phyloP scores from a whole-genome alignment of 257 asterid species.

The Ilex aquifolium region DNA sequence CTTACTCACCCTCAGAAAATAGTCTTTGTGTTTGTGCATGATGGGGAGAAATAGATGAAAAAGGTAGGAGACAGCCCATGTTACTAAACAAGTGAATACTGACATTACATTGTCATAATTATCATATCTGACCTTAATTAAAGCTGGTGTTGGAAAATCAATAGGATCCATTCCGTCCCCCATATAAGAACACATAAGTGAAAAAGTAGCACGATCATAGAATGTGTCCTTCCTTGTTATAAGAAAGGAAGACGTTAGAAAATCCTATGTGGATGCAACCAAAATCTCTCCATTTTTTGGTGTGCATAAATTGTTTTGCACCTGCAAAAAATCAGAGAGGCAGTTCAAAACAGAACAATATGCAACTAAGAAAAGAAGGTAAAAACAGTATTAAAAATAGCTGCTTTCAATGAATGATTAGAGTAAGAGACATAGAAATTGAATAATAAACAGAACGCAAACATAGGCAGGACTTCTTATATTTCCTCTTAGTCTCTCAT shows the following conservation, averaged over 20 bases:
- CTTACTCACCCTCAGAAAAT: too few relatives aligned
- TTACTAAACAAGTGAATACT: neutral
- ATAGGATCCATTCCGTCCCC: slow-evolving; percentile 85
- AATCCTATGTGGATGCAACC: slow-evolving; percentile 99
- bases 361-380: neutral
- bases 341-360: neutral
- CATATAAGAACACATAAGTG: slow-evolving; percentile 81
- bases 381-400: too few relatives aligned
- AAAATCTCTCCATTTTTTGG: slow-evolving; percentile 97
- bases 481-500: too few relatives aligned
- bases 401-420: too few relatives aligned
- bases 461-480: too few relatives aligned
- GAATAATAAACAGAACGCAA: too few relatives aligned
- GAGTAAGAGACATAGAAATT: too few relatives aligned
- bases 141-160: slow-evolving; percentile 88
- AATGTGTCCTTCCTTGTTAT: slow-evolving; percentile 96
- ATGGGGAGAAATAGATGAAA: too few relatives aligned
- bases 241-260: slow-evolving; percentile 90
- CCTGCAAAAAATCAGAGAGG: slow-evolving; percentile 55
- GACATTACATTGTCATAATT: slow-evolving; percentile 6
- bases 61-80: too few relatives aligned
- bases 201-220: slow-evolving; percentile 85
- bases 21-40: too few relatives aligned
- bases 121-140: slow-evolving; percentile 58
- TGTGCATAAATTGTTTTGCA: slow-evolving; percentile 95